These are phyloP conservation scores for Coniochaeta sp. DNA, from an alignment of 2,329 filamentous ascomycete genomes.

Conservation along the genomic window DNA sequence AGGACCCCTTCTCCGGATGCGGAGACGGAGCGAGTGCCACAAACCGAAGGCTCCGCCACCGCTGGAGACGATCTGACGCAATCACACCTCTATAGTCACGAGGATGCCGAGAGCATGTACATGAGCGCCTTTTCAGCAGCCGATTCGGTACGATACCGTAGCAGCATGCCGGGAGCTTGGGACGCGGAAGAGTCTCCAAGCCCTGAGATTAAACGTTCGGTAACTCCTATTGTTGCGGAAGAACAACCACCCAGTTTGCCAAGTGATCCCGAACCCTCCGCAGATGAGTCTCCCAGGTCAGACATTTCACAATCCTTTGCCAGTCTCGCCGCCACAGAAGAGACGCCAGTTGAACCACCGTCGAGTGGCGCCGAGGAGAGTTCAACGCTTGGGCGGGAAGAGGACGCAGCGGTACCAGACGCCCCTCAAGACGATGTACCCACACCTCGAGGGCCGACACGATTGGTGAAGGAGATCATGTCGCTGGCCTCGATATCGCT, in stretches of 20 bases:
- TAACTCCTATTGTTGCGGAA: not conserved
- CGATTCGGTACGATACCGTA: constrained; percentile 20
- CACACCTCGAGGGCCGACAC: constrained; percentile 45
- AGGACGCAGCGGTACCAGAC: constrained; percentile 12
- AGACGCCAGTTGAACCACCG: not conserved
- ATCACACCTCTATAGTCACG: constrained; percentile 68
- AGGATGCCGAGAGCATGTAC: constrained; percentile 82
- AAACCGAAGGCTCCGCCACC: not conserved
- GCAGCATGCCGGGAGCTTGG: constrained; percentile 46
- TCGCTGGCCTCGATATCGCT: constrained; percentile 43
- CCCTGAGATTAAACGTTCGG: constrained; percentile 3
- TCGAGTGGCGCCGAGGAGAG: not conserved
- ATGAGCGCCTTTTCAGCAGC: constrained; percentile 62
- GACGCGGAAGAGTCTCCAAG: constrained; percentile 26
- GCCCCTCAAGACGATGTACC: constrained; percentile 29
- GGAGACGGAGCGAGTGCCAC: not conserved
- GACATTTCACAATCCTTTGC: not conserved
- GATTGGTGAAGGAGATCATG: constrained; percentile 49
- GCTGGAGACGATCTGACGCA: constrained; percentile 44
- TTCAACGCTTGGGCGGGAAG: not conserved
- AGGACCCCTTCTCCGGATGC: not conserved
- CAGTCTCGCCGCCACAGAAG: not conserved
- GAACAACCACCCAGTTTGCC: not conserved
- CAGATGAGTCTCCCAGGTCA: not conserved
- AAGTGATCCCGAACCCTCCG: not conserved